A percentile compares a stretch with the other conserved stretches of the same genome.
These are phyloP conservation scores for Monsonia emarginata DNA, from an alignment of 441 rosid genomes.

Conservation along the genomic window DNA sequence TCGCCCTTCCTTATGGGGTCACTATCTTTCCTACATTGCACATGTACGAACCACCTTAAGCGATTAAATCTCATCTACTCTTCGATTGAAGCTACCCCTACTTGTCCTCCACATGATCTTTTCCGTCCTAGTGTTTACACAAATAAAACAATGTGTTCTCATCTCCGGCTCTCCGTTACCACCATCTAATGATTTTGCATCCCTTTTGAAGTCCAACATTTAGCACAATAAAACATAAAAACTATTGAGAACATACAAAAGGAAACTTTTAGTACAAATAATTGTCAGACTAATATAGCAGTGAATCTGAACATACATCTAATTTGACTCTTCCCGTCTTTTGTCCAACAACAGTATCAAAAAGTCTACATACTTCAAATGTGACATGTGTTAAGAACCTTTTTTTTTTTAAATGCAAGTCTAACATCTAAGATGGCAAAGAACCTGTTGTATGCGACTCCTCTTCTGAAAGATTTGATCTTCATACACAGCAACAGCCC, in stretches of 20 bases:
- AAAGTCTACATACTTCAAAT: not conserved
- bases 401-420: not conserved
- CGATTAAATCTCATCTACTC: not conserved
- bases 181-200: not conserved
- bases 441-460: slow-evolving; percentile 72
- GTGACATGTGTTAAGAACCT: not conserved
- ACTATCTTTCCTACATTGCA: not conserved
- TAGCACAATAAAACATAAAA: not conserved
- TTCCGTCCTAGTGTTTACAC: not conserved
- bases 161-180: too few relatives aligned
- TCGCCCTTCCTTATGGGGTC: too few relatives aligned
- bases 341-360: not conserved
- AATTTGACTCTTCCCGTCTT: not conserved
- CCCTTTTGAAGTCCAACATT: not conserved
- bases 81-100: not conserved
- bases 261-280: not conserved
- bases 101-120: not conserved
- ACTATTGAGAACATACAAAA: not conserved
- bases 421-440: not conserved
- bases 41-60: not conserved
- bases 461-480: slow-evolving; percentile 94
- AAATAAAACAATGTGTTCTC: too few relatives aligned
- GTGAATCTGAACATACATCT: not conserved
- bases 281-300: not conserved
- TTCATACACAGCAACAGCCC: slow-evolving; percentile 69